phyloP scores from a whole-genome alignment of 345 rosid genomes.

The Eutrema yunnanense region DNA sequence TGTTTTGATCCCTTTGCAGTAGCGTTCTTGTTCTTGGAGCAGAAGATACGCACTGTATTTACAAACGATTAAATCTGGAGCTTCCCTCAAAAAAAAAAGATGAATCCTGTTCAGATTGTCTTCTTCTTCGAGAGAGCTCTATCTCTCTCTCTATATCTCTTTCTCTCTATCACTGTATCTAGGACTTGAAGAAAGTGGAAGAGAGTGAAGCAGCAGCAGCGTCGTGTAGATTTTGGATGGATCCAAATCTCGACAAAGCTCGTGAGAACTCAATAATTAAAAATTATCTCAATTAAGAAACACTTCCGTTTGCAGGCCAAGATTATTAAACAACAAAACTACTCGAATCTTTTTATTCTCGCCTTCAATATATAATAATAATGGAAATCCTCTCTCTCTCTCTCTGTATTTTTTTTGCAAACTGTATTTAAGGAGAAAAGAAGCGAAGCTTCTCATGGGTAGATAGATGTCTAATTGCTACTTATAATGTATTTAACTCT shows the following conservation, averaged over 20 bases:
- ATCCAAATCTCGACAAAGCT: conserved; percentile 47
- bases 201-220: conserved; percentile 24
- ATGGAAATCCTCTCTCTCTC: background rate
- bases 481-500: background rate
- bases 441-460: conserved; percentile 27
- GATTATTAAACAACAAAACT: background rate
- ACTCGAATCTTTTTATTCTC: conserved; percentile 10
- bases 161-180: background rate
- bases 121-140: background rate
- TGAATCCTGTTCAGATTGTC: background rate
- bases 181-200: background rate
- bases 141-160: background rate
- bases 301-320: background rate
- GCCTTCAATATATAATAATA: conserved; percentile 2
- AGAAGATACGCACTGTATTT: conserved; percentile 17
- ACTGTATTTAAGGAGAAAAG: conserved; percentile 18
- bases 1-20: conserved; percentile 11
- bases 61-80: conserved; percentile 18
- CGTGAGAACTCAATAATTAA: conserved; percentile 28
- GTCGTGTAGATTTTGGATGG: conserved; percentile 23
- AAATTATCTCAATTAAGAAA: background rate
- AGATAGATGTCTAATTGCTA: background rate
- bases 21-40: conserved; percentile 25
- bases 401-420: background rate
- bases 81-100: conserved; percentile 10